Evolutionary conservation across 2,329 filamentous ascomycete species (phyloP).

Genomic region (Colletotrichum eleusines): DNA sequence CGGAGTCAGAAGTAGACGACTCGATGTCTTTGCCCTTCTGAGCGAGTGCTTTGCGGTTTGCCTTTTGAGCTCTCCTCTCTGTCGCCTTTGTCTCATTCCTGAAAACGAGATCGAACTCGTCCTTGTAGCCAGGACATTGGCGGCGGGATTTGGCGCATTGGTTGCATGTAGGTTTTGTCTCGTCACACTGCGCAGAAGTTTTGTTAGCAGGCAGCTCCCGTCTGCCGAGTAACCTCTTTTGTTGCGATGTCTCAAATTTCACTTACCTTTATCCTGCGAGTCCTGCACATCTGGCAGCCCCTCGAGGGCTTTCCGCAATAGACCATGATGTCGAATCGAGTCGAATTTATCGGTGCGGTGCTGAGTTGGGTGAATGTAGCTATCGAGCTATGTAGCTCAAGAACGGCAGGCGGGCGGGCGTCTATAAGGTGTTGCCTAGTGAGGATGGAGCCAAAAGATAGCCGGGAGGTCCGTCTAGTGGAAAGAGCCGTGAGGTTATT

Average conservation of each 20-base stretch:
- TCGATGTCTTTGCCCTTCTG: conserved; percentile 51
- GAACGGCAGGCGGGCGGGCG: background rate
- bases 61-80: conserved; percentile 70
- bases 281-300: conserved; percentile 82
- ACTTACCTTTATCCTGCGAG: conserved; percentile 77
- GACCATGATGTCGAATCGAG: conserved; percentile 61
- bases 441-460: background rate
- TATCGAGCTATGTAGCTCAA: background rate
- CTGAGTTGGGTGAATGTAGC: background rate
- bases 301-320: conserved; percentile 75
- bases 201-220: conserved; percentile 39
- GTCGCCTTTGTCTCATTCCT: conserved; percentile 79
- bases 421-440: background rate
- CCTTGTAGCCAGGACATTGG: conserved; percentile 75
- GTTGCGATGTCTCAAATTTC: conserved; percentile 40
- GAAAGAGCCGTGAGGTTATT: background rate
- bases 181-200: conserved; percentile 68
- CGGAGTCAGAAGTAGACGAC: conserved; percentile 44
- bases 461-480: background rate
- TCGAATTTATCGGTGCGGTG: conserved; percentile 48
- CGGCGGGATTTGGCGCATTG: conserved; percentile 74
- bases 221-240: background rate
- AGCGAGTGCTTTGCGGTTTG: conserved; percentile 60
- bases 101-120: conserved; percentile 79
- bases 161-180: conserved; percentile 74